Percentiles rank a stretch among this genome's conserved stretches.
Evolutionary conservation across 2,329 filamentous ascomycete genomes (phyloP).

Genomic region (Cercospora sp.): DNA sequence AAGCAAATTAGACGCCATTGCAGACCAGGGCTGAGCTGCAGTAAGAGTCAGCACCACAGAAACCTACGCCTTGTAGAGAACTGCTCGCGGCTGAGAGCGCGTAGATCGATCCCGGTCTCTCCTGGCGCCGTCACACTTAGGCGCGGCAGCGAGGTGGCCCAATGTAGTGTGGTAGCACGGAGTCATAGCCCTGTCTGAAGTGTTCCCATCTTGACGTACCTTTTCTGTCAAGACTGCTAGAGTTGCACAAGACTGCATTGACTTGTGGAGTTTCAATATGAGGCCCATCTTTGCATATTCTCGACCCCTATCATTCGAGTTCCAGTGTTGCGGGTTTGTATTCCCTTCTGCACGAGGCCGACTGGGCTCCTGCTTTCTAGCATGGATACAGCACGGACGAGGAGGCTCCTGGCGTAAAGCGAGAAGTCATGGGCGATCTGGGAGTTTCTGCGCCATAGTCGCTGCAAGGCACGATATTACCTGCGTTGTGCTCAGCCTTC

Average conservation of each 20-base stretch:
- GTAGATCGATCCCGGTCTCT: not conserved
- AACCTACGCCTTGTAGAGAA: not conserved
- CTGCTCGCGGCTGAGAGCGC: not conserved
- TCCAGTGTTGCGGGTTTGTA: not conserved
- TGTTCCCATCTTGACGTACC: not conserved
- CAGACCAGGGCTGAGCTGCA: not conserved
- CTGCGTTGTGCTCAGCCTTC: not conserved
- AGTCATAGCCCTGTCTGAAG: not conserved
- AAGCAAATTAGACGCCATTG: not conserved
- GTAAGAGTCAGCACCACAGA: not conserved
- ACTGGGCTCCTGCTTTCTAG: not conserved
- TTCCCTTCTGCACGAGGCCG: not conserved
- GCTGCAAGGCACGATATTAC: not conserved
- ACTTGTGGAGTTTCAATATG: not conserved
- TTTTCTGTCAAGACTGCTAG: not conserved
- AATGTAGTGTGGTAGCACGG: not conserved
- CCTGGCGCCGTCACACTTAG: not conserved
- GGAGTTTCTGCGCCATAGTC: not conserved
- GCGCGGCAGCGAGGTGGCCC: not conserved
- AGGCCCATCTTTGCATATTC: not conserved
- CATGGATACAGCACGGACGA: not conserved
- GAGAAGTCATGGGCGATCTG: not conserved
- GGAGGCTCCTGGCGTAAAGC: not conserved
- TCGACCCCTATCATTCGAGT: not conserved
- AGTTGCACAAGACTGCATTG: not conserved